Conservation (phyloP, 192 early-diverging fungal species). For the Umbelopsis sp. region DNA sequence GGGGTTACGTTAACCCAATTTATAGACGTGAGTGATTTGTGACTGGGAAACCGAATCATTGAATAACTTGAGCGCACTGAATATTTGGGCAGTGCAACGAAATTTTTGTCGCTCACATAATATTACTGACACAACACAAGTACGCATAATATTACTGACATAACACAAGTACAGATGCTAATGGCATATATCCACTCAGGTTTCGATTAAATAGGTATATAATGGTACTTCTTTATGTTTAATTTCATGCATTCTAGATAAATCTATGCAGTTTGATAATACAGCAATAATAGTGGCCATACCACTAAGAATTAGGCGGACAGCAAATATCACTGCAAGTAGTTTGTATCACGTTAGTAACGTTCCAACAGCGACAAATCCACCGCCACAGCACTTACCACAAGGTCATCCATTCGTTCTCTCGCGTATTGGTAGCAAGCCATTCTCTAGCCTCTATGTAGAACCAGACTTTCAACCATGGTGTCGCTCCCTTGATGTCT, state of each 20-base stretch:
- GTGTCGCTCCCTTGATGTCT: constrained; percentile 41
- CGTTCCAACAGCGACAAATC: neutral
- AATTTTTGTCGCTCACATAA: no score
- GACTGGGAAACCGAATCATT: neutral
- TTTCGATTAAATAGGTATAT: no score
- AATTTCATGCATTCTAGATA: no score
- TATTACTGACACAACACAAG: no score
- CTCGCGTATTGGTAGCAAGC: constrained; percentile 35
- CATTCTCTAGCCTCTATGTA: constrained; percentile 62
- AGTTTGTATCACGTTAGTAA: neutral
- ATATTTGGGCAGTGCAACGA: no score
- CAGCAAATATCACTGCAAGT: constrained; percentile 10
- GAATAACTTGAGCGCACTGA: neutral
- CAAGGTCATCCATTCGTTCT: constrained; percentile 39
- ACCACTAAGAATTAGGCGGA: constrained; percentile 1
- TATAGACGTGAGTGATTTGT: neutral
- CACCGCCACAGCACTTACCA: constrained; percentile 30
- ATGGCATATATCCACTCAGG: no score
- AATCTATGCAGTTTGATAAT: no score
- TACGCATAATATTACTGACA: no score
- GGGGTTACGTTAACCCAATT: no score
- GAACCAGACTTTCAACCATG: constrained; percentile 67
- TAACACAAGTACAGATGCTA: no score
- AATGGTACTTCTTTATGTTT: no score
- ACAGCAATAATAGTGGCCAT: neutral